Percentiles rank a stretch among this genome's conserved stretches.
Conservation (phyloP, 805 yeast species). For the Aciculoconidium aculeatum region DNA sequence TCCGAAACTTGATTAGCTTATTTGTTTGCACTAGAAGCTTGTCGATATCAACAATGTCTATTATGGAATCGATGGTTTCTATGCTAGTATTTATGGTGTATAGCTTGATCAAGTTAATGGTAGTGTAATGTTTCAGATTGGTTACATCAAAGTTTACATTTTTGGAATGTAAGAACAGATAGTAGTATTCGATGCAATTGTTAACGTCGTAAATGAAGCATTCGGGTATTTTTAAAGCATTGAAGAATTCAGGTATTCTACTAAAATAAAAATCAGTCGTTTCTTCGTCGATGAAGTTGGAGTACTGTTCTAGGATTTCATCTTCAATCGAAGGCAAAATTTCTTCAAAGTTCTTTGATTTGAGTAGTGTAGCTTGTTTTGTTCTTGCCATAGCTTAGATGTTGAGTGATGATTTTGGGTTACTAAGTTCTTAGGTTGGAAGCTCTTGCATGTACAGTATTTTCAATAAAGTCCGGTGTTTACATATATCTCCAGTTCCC, state of each 20-base stretch:
- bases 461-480: no score
- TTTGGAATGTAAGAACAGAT: constrained; percentile 13
- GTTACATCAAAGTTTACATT: constrained; percentile 8
- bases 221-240: constrained; percentile 20
- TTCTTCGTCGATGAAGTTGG: constrained; percentile 15
- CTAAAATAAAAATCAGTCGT: constrained; percentile 23
- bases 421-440: no score
- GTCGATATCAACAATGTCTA: constrained; percentile 38
- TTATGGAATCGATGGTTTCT: constrained; percentile 14
- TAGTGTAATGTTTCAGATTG: constrained; percentile 19
- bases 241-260: constrained; percentile 21
- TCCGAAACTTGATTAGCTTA: constrained; percentile 27
- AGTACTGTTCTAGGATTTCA: constrained; percentile 30
- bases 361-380: background rate
- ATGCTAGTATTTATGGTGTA: constrained; percentile 21
- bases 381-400: no score
- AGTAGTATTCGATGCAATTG: constrained; percentile 28
- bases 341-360: constrained; percentile 9
- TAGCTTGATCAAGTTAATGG: constrained; percentile 20
- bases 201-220: constrained; percentile 29
- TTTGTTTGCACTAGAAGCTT: constrained; percentile 25
- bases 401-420: no score
- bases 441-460: no score
- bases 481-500: no score
- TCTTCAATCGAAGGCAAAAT: constrained; percentile 22